Conservation (phyloP, 148 eudicot genomes). For the Mesembryanthemum crystallinum region DNA sequence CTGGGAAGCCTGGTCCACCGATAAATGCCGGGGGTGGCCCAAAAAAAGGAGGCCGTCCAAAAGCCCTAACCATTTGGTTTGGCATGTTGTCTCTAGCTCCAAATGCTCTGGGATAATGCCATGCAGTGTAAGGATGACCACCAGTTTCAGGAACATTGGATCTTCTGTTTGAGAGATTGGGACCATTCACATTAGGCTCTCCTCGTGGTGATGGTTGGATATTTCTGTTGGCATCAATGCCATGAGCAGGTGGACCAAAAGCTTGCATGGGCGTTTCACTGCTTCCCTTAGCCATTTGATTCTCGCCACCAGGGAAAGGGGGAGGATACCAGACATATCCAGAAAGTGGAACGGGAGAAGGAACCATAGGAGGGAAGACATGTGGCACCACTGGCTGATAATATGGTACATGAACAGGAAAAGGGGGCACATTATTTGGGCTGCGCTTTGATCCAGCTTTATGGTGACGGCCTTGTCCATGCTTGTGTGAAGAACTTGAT, state of each 20-base stretch:
- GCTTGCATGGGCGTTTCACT: constrained; percentile 50
- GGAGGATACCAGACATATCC: constrained; percentile 57
- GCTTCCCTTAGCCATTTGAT: constrained; percentile 43
- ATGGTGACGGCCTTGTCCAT: constrained; percentile 44
- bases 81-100: constrained; percentile 40
- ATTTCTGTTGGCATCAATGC: constrained; percentile 35
- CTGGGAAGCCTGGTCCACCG: constrained; percentile 63
- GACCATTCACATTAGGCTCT: constrained; percentile 41
- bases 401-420: constrained; percentile 57
- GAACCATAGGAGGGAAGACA: constrained; percentile 47
- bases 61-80: constrained; percentile 59
- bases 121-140: constrained; percentile 38
- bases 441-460: constrained; percentile 61
- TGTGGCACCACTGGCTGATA: constrained; percentile 53
- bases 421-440: constrained; percentile 50
- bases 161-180: constrained; percentile 39
- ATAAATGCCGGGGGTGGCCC: constrained; percentile 57
- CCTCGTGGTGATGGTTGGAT: constrained; percentile 47
- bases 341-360: constrained; percentile 45
- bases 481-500: constrained; percentile 49
- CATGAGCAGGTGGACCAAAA: constrained; percentile 43
- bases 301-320: constrained; percentile 45
- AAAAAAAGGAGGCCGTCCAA: constrained; percentile 50
- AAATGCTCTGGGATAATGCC: constrained; percentile 43
- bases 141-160: constrained; percentile 51